A percentile compares a stretch with the other conserved stretches of the same genome.
Conservation (phyloP, 495 filamentous ascomycete species). For the Neurospora hispaniola region DNA sequence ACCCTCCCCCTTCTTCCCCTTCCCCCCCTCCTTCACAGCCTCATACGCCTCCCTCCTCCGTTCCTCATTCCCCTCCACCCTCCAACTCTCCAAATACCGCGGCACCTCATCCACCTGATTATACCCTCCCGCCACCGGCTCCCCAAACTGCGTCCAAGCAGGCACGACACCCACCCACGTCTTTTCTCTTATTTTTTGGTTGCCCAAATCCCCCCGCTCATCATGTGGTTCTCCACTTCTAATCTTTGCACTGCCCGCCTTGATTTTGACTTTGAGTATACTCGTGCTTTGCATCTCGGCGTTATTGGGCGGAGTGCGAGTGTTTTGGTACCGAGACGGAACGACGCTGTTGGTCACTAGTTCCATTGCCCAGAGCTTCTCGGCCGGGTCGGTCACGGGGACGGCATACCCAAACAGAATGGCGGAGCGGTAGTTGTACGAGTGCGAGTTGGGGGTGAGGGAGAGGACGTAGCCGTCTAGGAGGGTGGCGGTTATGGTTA, state of each 20-base stretch:
- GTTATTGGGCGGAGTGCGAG: constrained; percentile 59
- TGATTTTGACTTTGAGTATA: constrained; percentile 59
- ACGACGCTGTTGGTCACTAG: constrained; percentile 70
- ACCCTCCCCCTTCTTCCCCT: constrained; percentile 19
- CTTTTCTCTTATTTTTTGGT: constrained; percentile 45
- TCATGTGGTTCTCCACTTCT: constrained; percentile 59
- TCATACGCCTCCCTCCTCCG: constrained; percentile 42
- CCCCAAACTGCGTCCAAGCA: constrained; percentile 51
- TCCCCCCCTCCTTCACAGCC: constrained; percentile 17
- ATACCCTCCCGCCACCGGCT: constrained; percentile 54
- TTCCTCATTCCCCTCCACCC: constrained; percentile 42
- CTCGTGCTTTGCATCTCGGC: constrained; percentile 71
- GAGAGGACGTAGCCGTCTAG: constrained; percentile 68
- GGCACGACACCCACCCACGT: constrained; percentile 86
- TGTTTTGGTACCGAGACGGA: constrained; percentile 54
- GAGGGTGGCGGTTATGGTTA: constrained; percentile 53
- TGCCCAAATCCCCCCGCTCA: constrained; percentile 54
- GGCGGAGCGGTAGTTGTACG: constrained; percentile 83
- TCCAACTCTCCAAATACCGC: constrained; percentile 49
- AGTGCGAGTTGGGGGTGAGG: constrained; percentile 69
- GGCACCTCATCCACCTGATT: constrained; percentile 53
- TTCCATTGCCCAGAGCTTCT: constrained; percentile 78
- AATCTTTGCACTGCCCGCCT: constrained; percentile 70
- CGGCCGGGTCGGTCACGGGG: constrained; percentile 52
- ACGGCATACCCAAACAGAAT: constrained; percentile 65